Conservation (phyloP, 441 rosid species). For the California macrophylla region DNA sequence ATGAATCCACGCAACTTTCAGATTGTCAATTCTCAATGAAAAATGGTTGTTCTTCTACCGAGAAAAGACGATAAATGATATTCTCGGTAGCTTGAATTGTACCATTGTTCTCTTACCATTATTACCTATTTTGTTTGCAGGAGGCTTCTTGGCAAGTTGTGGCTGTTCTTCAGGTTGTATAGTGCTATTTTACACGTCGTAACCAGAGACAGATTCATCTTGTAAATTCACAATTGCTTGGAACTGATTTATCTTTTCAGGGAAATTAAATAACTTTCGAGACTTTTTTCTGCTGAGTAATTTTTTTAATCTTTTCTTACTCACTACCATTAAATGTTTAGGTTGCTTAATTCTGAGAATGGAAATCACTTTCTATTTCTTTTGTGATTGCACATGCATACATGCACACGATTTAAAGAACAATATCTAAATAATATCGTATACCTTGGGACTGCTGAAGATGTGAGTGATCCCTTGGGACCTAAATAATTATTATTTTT, state of each 20-base stretch:
- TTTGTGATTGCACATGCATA: too few species aligned
- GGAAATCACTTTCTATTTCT: too few species aligned
- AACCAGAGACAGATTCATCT: not conserved
- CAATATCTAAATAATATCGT: too few species aligned
- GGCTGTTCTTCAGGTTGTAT: not conserved
- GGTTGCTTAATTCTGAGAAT: too few species aligned
- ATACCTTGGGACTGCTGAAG: too few species aligned
- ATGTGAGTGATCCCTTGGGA: too few species aligned
- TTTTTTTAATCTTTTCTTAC: not conserved
- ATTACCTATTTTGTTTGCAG: not conserved
- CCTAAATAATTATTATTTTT: too few species aligned
- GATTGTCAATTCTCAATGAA: not conserved
- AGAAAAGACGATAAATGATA: not conserved
- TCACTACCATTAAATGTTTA: too few species aligned
- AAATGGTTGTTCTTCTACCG: not conserved
- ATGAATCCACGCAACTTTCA: too few species aligned
- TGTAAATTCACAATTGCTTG: not conserved
- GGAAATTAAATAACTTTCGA: not conserved
- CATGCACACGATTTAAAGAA: too few species aligned
- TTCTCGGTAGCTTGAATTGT: not conserved
- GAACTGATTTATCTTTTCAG: not conserved
- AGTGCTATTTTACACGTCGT: not conserved
- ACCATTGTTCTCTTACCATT: not conserved
- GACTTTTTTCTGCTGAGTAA: not conserved
- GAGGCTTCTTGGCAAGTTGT: not conserved